These are phyloP conservation scores for Acer campestre DNA, from an alignment of 345 rosid species.

Conservation along the genomic window DNA sequence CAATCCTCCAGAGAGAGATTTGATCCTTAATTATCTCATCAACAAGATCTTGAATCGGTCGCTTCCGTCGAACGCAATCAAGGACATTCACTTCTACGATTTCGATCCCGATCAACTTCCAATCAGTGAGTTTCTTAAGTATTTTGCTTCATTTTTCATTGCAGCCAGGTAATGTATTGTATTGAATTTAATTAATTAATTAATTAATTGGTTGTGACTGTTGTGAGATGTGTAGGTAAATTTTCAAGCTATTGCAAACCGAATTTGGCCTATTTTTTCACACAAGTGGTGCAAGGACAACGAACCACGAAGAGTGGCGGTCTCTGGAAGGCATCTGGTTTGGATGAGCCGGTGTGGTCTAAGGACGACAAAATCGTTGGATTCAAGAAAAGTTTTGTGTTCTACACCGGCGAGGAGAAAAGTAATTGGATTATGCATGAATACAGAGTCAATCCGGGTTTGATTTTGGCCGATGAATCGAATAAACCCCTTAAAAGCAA, in stretches of 20 bases:
- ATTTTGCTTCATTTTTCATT: neutral
- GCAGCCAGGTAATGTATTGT: too few relatives aligned
- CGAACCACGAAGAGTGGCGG: neutral
- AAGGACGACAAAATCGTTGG: neutral
- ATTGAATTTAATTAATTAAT: neutral
- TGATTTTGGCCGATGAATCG: neutral
- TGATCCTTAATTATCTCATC: neutral
- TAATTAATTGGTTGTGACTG: neutral
- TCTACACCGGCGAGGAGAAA: constrained; percentile 1
- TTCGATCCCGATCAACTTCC: constrained; percentile 8
- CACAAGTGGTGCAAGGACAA: neutral
- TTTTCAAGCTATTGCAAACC: constrained; percentile 3
- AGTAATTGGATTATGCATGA: neutral
- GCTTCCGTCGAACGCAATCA: neutral
- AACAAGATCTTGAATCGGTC: neutral
- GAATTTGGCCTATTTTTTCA: constrained; percentile 16
- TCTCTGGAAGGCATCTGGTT: constrained; percentile 2
- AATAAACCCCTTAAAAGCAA: too few relatives aligned
- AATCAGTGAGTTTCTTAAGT: neutral
- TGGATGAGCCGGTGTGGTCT: too few relatives aligned
- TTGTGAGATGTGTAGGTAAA: neutral
- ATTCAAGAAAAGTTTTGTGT: constrained; percentile 8
- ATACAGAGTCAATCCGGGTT: neutral
- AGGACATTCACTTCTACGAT: constrained; percentile 14
- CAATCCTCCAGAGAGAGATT: constrained; percentile 1